Conservation (phyloP, 495 filamentous ascomycete genomes). For the Neurospora sp. region DNA sequence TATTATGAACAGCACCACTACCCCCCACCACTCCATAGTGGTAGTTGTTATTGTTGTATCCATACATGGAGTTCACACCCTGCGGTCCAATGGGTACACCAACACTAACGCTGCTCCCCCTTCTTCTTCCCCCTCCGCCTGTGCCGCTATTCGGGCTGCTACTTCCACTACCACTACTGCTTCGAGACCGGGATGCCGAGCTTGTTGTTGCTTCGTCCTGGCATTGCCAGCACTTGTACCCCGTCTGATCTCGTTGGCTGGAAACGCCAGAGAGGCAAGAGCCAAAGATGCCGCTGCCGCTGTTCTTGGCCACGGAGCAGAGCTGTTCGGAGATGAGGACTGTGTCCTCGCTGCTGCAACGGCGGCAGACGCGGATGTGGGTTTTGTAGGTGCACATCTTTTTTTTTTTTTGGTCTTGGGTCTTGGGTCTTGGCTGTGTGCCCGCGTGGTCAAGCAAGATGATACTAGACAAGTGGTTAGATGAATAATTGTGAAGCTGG, state of each 20-base stretch:
- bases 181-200: neutral
- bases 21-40: neutral
- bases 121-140: neutral
- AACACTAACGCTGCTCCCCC: neutral
- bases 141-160: neutral
- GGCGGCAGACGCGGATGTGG: conserved; percentile 28
- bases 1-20: neutral
- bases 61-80: neutral
- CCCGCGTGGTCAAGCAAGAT: too few species aligned
- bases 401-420: neutral
- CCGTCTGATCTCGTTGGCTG: conserved; percentile 19
- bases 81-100: neutral
- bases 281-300: conserved; percentile 29
- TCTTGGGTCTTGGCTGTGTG: neutral
- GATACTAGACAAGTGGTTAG: neutral
- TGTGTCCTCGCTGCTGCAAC: conserved; percentile 28
- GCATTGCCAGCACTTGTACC: conserved; percentile 32
- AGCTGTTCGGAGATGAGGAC: conserved; percentile 34
- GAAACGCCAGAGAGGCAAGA: conserved; percentile 25
- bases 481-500: neutral
- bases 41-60: neutral
- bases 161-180: neutral
- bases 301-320: conserved; percentile 20
- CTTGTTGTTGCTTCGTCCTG: conserved; percentile 14
- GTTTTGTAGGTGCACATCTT: conserved; percentile 34